Evolutionary conservation across 164 flowering plant species (phyloP), one percentile per base, ranked within the genome.

Genomic region (Vitis rupestris): DNA sequence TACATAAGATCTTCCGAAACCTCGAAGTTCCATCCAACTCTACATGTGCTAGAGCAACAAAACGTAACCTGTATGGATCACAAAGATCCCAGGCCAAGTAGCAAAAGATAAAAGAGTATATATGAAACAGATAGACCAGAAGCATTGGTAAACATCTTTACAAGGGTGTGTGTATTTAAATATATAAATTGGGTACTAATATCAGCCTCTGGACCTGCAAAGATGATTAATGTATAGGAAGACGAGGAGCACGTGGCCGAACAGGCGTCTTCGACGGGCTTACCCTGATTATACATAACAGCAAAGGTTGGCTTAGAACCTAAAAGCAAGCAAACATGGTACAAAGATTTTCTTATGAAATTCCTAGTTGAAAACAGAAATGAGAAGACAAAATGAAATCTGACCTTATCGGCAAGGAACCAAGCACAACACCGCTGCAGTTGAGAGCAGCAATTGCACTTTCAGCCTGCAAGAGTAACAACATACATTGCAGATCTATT

Each of bases 251-350:
- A 27, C 88, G 88, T 2, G 90, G 91, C 13, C 93, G 81, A 59
- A 88, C 93, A 30, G 96, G 96, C 1, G 93, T 90, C 85, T 88
- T 88, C 49, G 93, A 90, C 59, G 96, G 96, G 78, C 96, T 90
- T 12, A 90, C 91, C 88, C 95, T 90, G 88, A 7, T 72, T n/a
- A 64, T 9, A 67, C 19, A 67, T 9, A 59, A 70, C 1, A 59
- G 19, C 19, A 12, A 55, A 65, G 50, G n/a, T 44, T 2, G 14
- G 52, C 27, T 64, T 27, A 7, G 16, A 49, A 57, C 57, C 30
- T 37, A 56, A 3, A 68, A 5, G 11, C 11, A 50, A 10, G 1
- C 47, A 12, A 31, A 17, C 12, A 50, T 23, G 19, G 31, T 37
- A 13, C n/a, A 52, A 51, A 37, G 51, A 9, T 62, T 62, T 62